These are phyloP conservation scores for Meripilus lineatus DNA, from an alignment of 1,284 basidiomycete species.

Conservation along the genomic window DNA sequence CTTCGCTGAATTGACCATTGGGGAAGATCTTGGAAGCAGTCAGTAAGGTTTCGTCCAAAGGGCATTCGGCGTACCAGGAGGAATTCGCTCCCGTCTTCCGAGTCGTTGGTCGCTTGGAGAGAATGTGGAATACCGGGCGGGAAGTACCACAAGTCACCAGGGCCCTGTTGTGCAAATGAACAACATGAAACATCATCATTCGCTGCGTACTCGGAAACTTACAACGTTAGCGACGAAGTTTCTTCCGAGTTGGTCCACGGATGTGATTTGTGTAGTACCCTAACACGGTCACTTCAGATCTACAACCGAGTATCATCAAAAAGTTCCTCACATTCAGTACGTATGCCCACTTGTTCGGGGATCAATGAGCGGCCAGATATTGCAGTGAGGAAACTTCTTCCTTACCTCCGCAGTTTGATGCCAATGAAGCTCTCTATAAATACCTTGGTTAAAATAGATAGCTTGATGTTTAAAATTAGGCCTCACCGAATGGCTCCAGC, in stretches of 20 bases:
- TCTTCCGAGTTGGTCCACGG: slow-evolving; percentile 10
- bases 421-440: slow-evolving; percentile 14
- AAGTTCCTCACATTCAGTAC: slow-evolving; percentile 6
- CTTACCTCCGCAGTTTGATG: slow-evolving; percentile 12
- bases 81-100: slow-evolving; percentile 59
- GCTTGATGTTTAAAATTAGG: neutral
- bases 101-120: slow-evolving; percentile 54
- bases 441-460: neutral
- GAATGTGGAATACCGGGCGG: slow-evolving; percentile 32
- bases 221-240: slow-evolving; percentile 14
- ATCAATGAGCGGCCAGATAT: neutral
- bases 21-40: slow-evolving; percentile 46
- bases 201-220: neutral
- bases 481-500: slow-evolving; percentile 56
- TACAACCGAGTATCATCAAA: neutral
- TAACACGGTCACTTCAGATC: neutral
- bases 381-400: neutral
- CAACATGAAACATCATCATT: too few species aligned
- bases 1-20: slow-evolving; percentile 57
- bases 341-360: slow-evolving; percentile 11
- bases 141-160: slow-evolving; percentile 42
- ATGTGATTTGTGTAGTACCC: slow-evolving; percentile 10
- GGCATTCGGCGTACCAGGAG: slow-evolving; percentile 42
- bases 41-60: slow-evolving; percentile 12
- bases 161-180: slow-evolving; percentile 1